Base-by-base conservation (phyloP, 1,284 basidiomycete genomes). In the Neotropicomus parvogracilis region DNA sequence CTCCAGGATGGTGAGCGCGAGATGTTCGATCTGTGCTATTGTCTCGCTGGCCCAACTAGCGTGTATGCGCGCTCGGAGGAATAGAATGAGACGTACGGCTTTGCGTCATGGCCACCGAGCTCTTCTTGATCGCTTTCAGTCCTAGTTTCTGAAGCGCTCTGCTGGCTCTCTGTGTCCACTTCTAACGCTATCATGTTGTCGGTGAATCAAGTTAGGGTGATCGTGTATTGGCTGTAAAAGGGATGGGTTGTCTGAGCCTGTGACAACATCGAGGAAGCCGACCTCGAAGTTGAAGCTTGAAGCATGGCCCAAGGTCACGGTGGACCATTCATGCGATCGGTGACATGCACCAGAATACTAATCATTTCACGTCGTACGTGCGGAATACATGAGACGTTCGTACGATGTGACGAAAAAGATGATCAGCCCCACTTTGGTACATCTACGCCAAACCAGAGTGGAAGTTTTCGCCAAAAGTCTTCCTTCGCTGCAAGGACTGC, bases 371-470 rank as follows among this genome's bases (percentile, higher is more conserved):
- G 28, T 11, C 12, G 39, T 46, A 47, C 17, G 49, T 11, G 47
- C n/a, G 20, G 16, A 50, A 46, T 61, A 59, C 61, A 64, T 31
- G 36, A 46, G 24, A 29, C 32, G 24, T 17, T 40, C 19, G 31
- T 42, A 55, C 24, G 37, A 38, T 17, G 16, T 12, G 41, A 53
- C 26, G 35, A 20, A 55, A 34, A 33, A 38, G 24, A 46, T 12
- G 50, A 38, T 71, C 58, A 75, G 16, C 68, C 71, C 80, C 80
- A 82, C 46, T 67, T 67, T 38, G 69, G 57, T 28, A 80, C 65
- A 44, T 80, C 74, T 53, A 85, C 60, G 11, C 77, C 77, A 59
- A 87, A 87, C 83, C 83, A 87, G 40, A 63, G 54, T 3, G 85
- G 84, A 16, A 87, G 59, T 49, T 72, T 75, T 40, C 70, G 66